Evolutionary conservation across 2,329 filamentous ascomycete genomes (phyloP), one percentile per base, ranked within the genome.

Genomic region (Monilinia aucupariae): DNA sequence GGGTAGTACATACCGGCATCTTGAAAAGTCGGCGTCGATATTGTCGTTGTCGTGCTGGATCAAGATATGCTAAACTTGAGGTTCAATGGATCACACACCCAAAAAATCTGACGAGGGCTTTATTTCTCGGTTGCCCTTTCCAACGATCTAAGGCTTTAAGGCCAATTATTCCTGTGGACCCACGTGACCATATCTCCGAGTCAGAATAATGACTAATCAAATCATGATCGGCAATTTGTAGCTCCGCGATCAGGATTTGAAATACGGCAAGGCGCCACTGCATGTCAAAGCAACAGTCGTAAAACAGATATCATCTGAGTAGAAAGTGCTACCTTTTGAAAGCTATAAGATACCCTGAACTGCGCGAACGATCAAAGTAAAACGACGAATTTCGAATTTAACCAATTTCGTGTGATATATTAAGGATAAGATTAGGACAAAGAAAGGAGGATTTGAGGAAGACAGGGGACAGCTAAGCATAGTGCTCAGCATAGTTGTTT

Each of bases 1-100:
- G 15, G 34, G 41, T 64, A 73, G 75, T 73, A 73, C 71, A 53
- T 77, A 83, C 81, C 79, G 81, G 81, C 81, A 82, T 83, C 77
- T 79, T 82, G 80, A 80, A 71, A 77, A 66, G 70, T 73, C 69
- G 47, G 49, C 71, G 71, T 73, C 70, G 70, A 73, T 68, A 45
- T 68, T 59, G 48, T 63, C 53, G 58, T 62, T 45, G 52, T 55
- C 51, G 50, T 62, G 59, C 59, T 62, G 43, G 17, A 39, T 56
- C 39, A 39, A 54, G 27, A 56, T 48, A 22, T 62, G 17, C 51
- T 37, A 27, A 56, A 9, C 22, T 39, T 10, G 52, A 56, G n/a
- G 30, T 62, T 50, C 53, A 27, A 34, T 56, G 32, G 20, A 48
- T 62, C 43, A 56, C 51, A 45, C 39, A 54, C 34, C 59, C 30